Conservation (phyloP, 192 early-diverging fungal genomes). For the Phycomyces blakesleeanus region DNA sequence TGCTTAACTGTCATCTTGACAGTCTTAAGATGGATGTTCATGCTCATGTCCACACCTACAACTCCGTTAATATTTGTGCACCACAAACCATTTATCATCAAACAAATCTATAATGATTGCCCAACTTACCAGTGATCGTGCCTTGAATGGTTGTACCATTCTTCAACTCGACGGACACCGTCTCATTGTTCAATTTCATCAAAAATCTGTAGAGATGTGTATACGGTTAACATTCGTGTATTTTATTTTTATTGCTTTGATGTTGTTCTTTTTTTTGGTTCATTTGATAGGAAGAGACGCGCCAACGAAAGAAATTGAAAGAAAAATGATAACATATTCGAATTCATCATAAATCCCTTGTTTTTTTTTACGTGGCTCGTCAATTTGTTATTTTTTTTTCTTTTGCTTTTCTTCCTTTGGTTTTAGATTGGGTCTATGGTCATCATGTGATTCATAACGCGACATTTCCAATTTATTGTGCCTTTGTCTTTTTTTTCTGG, state of each 20-base stretch:
- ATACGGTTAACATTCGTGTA: neutral
- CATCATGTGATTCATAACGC: neutral
- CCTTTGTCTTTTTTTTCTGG: neutral
- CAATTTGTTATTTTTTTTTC: too few relatives aligned
- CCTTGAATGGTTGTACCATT: conserved; percentile 97
- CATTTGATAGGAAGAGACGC: neutral
- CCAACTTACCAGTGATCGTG: conserved; percentile 70
- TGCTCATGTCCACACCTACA: conserved; percentile 94
- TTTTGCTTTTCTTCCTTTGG: too few relatives aligned
- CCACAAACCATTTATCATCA: neutral
- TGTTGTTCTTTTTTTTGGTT: too few relatives aligned
- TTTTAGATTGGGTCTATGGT: too few relatives aligned
- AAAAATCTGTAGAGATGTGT: conserved; percentile 76
- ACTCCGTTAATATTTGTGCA: conserved; percentile 6
- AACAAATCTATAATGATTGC: neutral
- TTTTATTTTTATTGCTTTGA: too few relatives aligned
- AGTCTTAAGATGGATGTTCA: conserved; percentile 98
- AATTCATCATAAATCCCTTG: too few relatives aligned
- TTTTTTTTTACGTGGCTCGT: too few relatives aligned
- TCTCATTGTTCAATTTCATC: conserved; percentile 96
- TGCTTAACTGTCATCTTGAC: conserved; percentile 98
- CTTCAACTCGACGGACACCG: conserved; percentile 97
- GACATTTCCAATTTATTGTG: neutral
- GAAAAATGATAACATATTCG: too few relatives aligned
- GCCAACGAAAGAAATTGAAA: neutral